phyloP scores from a whole-genome alignment of 768 basidiomycete genomes.

The Pleurotus djamor region DNA sequence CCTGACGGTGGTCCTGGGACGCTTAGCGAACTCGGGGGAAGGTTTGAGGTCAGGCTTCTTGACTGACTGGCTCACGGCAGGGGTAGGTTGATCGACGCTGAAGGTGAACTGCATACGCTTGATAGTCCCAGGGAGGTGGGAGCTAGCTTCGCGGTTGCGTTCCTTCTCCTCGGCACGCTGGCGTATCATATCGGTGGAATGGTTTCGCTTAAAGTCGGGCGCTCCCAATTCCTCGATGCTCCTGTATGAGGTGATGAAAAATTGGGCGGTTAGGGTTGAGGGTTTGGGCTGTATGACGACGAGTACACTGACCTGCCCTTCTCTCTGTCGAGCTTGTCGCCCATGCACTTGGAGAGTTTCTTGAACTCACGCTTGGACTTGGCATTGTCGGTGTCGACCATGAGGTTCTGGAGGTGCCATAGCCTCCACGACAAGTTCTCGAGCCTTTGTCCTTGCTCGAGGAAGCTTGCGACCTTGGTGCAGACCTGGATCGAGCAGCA shows the following conservation, averaged over 20 bases:
- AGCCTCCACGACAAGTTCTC: slow-evolving; percentile 92
- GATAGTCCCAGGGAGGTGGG: slow-evolving; percentile 69
- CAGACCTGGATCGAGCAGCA: slow-evolving; percentile 54
- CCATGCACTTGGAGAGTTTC: slow-evolving; percentile 85
- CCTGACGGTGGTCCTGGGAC: slow-evolving; percentile 29
- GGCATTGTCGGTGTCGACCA: slow-evolving; percentile 89
- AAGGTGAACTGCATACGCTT: slow-evolving; percentile 92
- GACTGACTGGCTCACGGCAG: slow-evolving; percentile 23
- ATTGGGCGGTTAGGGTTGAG: slow-evolving; percentile 27
- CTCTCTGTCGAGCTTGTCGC: slow-evolving; percentile 91
- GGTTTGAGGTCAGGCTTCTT: slow-evolving; percentile 70
- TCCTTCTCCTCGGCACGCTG: slow-evolving; percentile 83
- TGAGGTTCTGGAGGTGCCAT: slow-evolving; percentile 90
- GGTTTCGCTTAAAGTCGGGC: slow-evolving; percentile 77
- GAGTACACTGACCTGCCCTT: slow-evolving; percentile 70
- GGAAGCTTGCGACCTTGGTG: slow-evolving; percentile 87
- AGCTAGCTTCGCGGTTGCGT: slow-evolving; percentile 68
- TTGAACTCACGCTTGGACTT: slow-evolving; percentile 88
- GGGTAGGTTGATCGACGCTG: slow-evolving; percentile 69
- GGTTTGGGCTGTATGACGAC: slow-evolving; percentile 16
- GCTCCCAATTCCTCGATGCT: slow-evolving; percentile 85
- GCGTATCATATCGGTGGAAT: slow-evolving; percentile 76
- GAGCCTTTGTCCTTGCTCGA: slow-evolving; percentile 88
- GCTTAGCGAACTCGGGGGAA: slow-evolving; percentile 56
- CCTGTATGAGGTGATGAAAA: slow-evolving; percentile 32